A percentile compares a stretch with the other conserved stretches of the same genome.
These are phyloP conservation scores for Epichloe glyceriae DNA, from an alignment of 2,329 filamentous ascomycete genomes.

Conservation along the genomic window DNA sequence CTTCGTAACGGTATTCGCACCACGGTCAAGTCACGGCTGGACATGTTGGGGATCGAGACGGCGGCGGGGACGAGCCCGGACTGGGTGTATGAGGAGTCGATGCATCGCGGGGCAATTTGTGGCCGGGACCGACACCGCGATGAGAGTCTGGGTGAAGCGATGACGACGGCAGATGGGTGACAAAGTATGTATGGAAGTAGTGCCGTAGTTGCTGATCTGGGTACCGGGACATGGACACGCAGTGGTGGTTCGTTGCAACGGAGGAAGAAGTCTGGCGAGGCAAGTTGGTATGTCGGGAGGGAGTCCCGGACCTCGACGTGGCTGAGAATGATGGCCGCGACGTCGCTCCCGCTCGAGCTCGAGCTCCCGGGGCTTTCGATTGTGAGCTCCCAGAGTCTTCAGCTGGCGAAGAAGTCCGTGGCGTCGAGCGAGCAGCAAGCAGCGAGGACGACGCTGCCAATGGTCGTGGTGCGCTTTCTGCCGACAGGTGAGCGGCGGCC, in stretches of 20 bases:
- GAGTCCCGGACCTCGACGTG: neutral
- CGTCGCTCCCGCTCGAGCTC: neutral
- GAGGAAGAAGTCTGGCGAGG: neutral
- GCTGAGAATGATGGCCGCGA: neutral
- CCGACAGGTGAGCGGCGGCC: constrained; percentile 8
- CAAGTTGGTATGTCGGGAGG: neutral
- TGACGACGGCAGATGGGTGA: constrained; percentile 86
- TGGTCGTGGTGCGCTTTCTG: constrained; percentile 2
- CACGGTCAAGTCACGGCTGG: constrained; percentile 69
- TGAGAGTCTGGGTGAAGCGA: constrained; percentile 81
- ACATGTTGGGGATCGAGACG: constrained; percentile 45
- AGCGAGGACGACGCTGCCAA: constrained; percentile 3
- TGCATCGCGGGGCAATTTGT: constrained; percentile 76
- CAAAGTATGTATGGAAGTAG: constrained; percentile 88
- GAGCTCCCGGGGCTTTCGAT: neutral
- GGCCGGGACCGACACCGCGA: constrained; percentile 49
- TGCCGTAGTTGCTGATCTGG: constrained; percentile 5
- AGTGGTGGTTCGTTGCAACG: constrained; percentile 1
- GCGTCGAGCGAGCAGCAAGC: neutral
- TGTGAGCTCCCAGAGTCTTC: neutral
- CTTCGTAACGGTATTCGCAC: constrained; percentile 87
- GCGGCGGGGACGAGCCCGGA: constrained; percentile 42
- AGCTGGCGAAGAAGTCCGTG: neutral
- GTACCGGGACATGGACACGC: neutral
- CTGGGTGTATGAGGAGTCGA: constrained; percentile 61